A percentile compares a stretch with the other conserved stretches of the same genome.
phyloP scores from a whole-genome alignment of 306 rosid genomes.

The Rosa lucieae region DNA sequence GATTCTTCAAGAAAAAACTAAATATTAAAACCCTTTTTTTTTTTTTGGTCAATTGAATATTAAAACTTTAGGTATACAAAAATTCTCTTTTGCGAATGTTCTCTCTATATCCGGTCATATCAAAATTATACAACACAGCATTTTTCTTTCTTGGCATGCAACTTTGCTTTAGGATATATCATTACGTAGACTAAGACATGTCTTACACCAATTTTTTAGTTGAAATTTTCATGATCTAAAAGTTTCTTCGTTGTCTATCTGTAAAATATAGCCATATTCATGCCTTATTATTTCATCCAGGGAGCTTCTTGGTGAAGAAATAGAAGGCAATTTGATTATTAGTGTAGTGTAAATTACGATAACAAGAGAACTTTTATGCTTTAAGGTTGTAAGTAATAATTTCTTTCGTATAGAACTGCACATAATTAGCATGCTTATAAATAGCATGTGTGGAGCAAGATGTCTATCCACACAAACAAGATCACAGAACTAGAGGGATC shows the following conservation, averaged over 20 bases:
- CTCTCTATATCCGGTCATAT: too few relatives aligned
- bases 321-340: neutral
- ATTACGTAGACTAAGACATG: neutral
- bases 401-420: neutral
- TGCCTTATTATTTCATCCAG: neutral
- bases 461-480: too few relatives aligned
- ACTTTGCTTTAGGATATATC: neutral
- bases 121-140: neutral
- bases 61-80: too few relatives aligned
- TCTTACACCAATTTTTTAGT: neutral
- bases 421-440: neutral
- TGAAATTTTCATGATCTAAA: neutral
- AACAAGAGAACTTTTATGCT: neutral
- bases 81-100: too few relatives aligned
- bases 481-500: too few relatives aligned
- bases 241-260: neutral
- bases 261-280: neutral
- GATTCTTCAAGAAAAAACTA: neutral
- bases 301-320: constrained; percentile 6
- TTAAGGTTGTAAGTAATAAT: neutral
- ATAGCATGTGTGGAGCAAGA: too few relatives aligned
- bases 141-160: constrained; percentile 29
- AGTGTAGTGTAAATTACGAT: neutral
- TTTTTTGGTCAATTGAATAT: too few relatives aligned
- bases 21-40: too few relatives aligned